A percentile compares a stretch with the other conserved stretches of the same genome.
phyloP scores from a whole-genome alignment of 768 basidiomycete species.

The Amyloporia xantha region DNA sequence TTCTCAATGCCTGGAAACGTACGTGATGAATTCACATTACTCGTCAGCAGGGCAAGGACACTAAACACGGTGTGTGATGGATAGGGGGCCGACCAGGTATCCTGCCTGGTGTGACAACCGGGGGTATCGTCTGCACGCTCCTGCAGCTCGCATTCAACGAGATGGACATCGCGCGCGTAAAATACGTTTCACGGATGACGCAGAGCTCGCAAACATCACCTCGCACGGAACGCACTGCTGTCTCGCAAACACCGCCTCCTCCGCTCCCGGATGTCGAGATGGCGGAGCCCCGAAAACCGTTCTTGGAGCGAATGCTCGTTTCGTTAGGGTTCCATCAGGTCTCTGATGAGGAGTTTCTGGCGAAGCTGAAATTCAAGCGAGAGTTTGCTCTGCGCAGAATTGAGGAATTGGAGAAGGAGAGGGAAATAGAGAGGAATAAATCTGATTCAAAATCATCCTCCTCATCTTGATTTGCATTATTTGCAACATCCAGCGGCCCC shows the following conservation, averaged over 20 bases:
- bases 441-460: background rate
- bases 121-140: constrained; percentile 47
- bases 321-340: constrained; percentile 48
- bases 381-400: constrained; percentile 50
- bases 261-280: background rate
- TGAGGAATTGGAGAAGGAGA: constrained; percentile 43
- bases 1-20: constrained; percentile 57
- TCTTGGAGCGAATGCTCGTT: constrained; percentile 35
- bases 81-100: constrained; percentile 58
- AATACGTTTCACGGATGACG: constrained; percentile 40
- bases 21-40: constrained; percentile 27
- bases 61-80: background rate
- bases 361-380: constrained; percentile 49
- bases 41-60: too few relatives aligned
- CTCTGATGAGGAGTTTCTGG: constrained; percentile 69
- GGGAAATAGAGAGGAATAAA: background rate
- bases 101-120: constrained; percentile 53
- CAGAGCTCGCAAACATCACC: constrained; percentile 6
- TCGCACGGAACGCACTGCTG: background rate
- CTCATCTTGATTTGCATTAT: background rate
- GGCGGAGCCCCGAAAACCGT: constrained; percentile 16
- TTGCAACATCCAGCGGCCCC: background rate
- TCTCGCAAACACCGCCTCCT: background rate
- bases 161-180: constrained; percentile 50
- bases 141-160: constrained; percentile 72